Evolutionary conservation across 495 filamentous ascomycete genomes (phyloP).

Genomic region (Neohortaea acidophila): DNA sequence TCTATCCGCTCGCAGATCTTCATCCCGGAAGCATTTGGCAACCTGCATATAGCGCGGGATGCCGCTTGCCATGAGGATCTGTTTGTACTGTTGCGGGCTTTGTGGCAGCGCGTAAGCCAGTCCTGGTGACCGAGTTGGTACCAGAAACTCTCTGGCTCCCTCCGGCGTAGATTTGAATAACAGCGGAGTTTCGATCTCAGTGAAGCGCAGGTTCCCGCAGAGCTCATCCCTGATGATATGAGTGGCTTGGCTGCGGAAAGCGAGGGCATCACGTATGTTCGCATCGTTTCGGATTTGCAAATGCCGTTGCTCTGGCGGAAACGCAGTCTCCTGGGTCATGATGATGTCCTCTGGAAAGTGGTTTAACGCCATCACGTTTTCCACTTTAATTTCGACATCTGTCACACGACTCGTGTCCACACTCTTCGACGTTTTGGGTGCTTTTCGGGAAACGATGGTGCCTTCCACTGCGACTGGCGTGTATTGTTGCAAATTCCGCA

Average conservation of each 20-base stretch:
- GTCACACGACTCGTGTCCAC: slow-evolving; percentile 26
- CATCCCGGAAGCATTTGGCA: slow-evolving; percentile 88
- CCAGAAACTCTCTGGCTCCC: slow-evolving; percentile 88
- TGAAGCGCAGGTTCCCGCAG: slow-evolving; percentile 36
- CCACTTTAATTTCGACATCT: slow-evolving; percentile 46
- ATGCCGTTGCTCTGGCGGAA: slow-evolving; percentile 59
- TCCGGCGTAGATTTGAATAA: slow-evolving; percentile 97
- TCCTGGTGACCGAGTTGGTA: slow-evolving; percentile 63
- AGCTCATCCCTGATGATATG: slow-evolving; percentile 39
- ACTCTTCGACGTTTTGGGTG: slow-evolving; percentile 1
- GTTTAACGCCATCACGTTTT: slow-evolving; percentile 54
- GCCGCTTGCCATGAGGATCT: slow-evolving; percentile 89
- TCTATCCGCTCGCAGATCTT: slow-evolving; percentile 81
- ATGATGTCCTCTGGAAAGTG: slow-evolving; percentile 62
- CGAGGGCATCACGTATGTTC: slow-evolving; percentile 45
- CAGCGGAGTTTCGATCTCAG: slow-evolving; percentile 79
- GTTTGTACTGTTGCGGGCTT: slow-evolving; percentile 96
- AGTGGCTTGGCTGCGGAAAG: slow-evolving; percentile 40
- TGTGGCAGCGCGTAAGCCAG: slow-evolving; percentile 83
- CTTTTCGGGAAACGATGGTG: slow-evolving; percentile 11
- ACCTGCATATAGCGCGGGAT: slow-evolving; percentile 76
- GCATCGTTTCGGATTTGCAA: slow-evolving; percentile 65
- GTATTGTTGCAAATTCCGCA: slow-evolving; percentile 6
- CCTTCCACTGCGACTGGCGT: slow-evolving; percentile 13
- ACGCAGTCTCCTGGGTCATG: slow-evolving; percentile 52